Evolutionary conservation across 2,329 filamentous ascomycete genomes (phyloP).

Genomic region (Colletotrichum orchidophilum): DNA sequence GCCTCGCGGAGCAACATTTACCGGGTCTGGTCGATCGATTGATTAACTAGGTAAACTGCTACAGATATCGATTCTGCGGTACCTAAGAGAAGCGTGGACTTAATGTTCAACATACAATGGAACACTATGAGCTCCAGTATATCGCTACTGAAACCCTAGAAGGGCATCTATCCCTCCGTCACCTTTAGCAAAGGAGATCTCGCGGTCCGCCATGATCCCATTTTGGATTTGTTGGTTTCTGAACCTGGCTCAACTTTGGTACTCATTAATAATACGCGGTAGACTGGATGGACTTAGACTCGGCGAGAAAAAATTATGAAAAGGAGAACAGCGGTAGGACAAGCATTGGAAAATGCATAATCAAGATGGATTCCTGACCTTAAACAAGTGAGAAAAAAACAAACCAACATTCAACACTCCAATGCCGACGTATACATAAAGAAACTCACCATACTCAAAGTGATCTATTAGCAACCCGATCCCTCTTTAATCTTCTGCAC

Average conservation of each 20-base stretch:
- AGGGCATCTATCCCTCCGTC: constrained; percentile 49
- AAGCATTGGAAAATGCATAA: constrained; percentile 53
- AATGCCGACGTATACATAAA: not conserved
- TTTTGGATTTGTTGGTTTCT: constrained; percentile 49
- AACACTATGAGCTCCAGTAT: constrained; percentile 49
- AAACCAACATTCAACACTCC: not conserved
- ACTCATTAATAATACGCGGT: constrained; percentile 53
- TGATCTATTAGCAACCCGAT: no score
- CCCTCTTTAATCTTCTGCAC: no score
- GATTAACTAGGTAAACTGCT: constrained; percentile 61
- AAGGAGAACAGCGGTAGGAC: constrained; percentile 52
- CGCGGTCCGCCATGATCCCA: constrained; percentile 45
- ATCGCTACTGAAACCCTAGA: constrained; percentile 47
- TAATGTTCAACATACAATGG: constrained; percentile 60
- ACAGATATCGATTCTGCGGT: constrained; percentile 49
- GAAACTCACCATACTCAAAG: not conserved
- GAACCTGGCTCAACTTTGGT: constrained; percentile 49
- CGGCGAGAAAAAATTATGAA: constrained; percentile 51
- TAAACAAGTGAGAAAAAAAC: rapidly evolving
- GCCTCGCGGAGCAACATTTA: constrained; percentile 51
- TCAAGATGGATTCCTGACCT: constrained; percentile 40
- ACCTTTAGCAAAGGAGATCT: constrained; percentile 39
- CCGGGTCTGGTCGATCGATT: constrained; percentile 58
- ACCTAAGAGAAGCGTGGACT: constrained; percentile 55
- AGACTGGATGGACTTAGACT: constrained; percentile 53